Evolutionary conservation across 192 early-diverging fungal species (phyloP), one percentile per base, ranked within the genome.

Genomic region (Backusella macrospora): DNA sequence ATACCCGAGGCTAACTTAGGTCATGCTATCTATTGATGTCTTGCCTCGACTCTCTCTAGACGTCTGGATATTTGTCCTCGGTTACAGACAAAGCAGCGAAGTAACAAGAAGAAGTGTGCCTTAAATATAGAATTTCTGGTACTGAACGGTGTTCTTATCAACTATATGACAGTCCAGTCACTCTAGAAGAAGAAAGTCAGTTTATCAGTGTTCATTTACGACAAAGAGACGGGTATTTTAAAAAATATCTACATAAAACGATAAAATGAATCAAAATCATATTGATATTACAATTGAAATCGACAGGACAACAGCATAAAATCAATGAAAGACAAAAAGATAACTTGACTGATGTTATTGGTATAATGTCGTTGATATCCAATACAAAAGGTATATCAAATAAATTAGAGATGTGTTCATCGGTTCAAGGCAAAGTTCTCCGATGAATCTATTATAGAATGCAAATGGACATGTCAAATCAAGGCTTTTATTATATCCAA

Each of bases 1-100:
- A 79, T 87, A 62, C 86, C 86, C 16, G 73, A 71, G 23, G 23
- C 71, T n/a, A 72, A 79, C 45, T 59, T 82, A 6, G 81, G 78
- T 15, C 37, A 29, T 38, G 79, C 64, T 9, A 68, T 73, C 2
- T 81, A 68, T 39, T 81, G 79, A 75, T 52, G 72, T 18, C 45
- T 23, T 15, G 52, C 71, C 21, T n/a, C 55, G 0, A 39, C 48
- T 5, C 52, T 77, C 4, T 42, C 72, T 1, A 16, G 44, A 21
- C 75, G 64, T 3, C 62, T 81, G 29, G 75, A 81, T n/a, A 37
- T 38, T 1, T 81, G 79, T 34, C 23, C 16, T 15, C 23, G 46
- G 49, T 55, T 55, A 3, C 47, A 52, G 15, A 43, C 38, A 21
- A 21, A 23, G 52, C 9, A 23, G 13, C 18, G 4, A 12, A 47